Evolutionary conservation across 208 protist species (phyloP), one percentile per base, ranked within the genome.

Genomic region (Naegleria fowleri): DNA sequence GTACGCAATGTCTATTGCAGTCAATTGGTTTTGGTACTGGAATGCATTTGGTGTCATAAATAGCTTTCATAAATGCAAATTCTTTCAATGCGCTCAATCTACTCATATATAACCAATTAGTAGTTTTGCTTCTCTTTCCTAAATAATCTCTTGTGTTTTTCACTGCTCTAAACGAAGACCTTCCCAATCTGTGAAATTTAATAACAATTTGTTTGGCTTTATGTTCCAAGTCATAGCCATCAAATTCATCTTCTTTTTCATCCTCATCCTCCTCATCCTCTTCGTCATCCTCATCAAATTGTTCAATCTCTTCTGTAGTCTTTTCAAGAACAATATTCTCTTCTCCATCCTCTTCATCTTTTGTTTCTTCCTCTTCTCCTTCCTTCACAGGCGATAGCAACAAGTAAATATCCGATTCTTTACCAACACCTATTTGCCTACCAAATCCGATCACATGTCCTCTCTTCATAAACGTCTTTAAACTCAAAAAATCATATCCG

Each of bases 51-150:
- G 98, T 94, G 29, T 97, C 95, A 92, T 99, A 97, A 3, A 99
- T 93, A 83, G 96, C 95, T 92, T 97, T 97, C 98, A 99, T 99
- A 92, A 99, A 99, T 0, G 97, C 96, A 94, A 95, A 99, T 95
- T 99, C 99, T 93, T 91, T 85, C 11, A 91, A 92, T 15, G 99
- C 98, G 4, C 98, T 97, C 4, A 99, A 96, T 39, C 98, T 94
- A 41, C 97, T 98, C n/a, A 99, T 93, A 94, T 99, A 99, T 86
- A 99, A 96, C 99, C 99, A 99, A 55, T 95, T 98, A 55, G 97
- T 96, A 15, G 94, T 94, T 86, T 97, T 97, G 16, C 94, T 94
- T 59, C 94, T 94, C 16, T 94, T 94, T 41, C 94, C 92, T 58
- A 98, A 96, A 94, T 99, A 99, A 93, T 99, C 98, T 43, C 99